Evolutionary conservation across 1,284 basidiomycete species (phyloP).

Genomic region (Puccinia triticina): DNA sequence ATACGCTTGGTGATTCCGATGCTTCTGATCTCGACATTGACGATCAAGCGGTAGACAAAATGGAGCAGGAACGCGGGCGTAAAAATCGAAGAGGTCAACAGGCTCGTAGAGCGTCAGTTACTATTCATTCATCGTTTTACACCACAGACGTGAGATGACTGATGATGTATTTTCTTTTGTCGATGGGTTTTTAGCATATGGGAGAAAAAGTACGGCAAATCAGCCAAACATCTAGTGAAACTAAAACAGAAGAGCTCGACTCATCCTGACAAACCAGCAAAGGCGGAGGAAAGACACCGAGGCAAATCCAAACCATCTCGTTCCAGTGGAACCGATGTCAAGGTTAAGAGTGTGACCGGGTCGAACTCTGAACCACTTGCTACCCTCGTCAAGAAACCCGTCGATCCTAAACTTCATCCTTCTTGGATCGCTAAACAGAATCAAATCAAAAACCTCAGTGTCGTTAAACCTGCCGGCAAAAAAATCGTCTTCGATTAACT

Average conservation of each 20-base stretch:
- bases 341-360: not conserved
- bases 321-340: not conserved
- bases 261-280: not conserved
- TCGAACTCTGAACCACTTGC: conserved; percentile 1
- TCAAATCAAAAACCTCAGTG: conserved; percentile 66
- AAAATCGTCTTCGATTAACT: conserved; percentile 47
- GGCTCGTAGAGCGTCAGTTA: conserved; percentile 82
- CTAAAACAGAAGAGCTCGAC: conserved; percentile 7
- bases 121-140: not conserved
- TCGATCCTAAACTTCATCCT: conserved; percentile 69
- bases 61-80: conserved; percentile 61
- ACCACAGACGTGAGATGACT: not conserved
- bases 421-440: conserved; percentile 89
- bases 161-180: not conserved
- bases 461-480: conserved; percentile 21
- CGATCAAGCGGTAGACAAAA: conserved; percentile 62
- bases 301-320: not conserved
- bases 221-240: conserved; percentile 77
- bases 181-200: conserved; percentile 70
- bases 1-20: conserved; percentile 72
- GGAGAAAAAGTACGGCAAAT: conserved; percentile 92
- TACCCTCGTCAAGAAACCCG: conserved; percentile 59
- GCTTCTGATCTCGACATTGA: conserved; percentile 64
- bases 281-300: not conserved
- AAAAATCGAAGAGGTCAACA: conserved; percentile 91